Percentiles rank a stretch among this genome's conserved stretches.
Conservation (phyloP, 2,329 filamentous ascomycete species). For the Calonectria montana region DNA sequence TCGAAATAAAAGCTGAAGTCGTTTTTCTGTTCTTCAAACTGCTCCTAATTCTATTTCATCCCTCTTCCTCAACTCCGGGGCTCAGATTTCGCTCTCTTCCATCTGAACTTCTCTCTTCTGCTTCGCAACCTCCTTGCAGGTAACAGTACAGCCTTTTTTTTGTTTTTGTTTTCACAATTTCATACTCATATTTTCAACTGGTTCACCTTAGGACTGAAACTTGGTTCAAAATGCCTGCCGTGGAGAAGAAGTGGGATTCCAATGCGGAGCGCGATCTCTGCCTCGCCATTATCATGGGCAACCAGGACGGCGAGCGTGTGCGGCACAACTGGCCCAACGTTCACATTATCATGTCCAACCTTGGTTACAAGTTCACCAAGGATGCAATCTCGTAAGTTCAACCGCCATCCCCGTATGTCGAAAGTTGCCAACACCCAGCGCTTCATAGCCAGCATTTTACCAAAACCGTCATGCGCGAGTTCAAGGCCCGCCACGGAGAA, state of each 20-base stretch:
- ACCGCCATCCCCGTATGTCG: background rate
- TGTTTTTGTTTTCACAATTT: background rate
- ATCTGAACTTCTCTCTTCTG: background rate
- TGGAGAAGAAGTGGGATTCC: conserved; percentile 52
- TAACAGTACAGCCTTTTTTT: background rate
- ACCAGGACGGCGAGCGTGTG: conserved; percentile 38
- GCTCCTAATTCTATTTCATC: background rate
- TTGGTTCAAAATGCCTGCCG: conserved; percentile 36
- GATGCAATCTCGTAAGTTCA: conserved; percentile 52
- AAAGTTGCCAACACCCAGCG: background rate
- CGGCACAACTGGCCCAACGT: conserved; percentile 50
- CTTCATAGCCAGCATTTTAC: conserved; percentile 52
- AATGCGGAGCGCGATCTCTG: conserved; percentile 53
- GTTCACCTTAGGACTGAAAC: background rate
- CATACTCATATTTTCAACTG: too few relatives aligned
- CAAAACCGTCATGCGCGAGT: conserved; percentile 52
- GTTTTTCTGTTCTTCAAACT: background rate
- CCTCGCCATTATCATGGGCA: conserved; percentile 48
- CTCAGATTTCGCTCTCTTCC: background rate
- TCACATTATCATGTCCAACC: conserved; percentile 44
- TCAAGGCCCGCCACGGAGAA: conserved; percentile 43
- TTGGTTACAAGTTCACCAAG: conserved; percentile 51
- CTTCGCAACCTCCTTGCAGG: background rate
- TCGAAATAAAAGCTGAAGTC: background rate
- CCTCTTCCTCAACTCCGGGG: background rate